Evolutionary conservation across 208 protist genomes (phyloP), one percentile per base, ranked within the genome.

Genomic region (Trypanosoma mega): DNA sequence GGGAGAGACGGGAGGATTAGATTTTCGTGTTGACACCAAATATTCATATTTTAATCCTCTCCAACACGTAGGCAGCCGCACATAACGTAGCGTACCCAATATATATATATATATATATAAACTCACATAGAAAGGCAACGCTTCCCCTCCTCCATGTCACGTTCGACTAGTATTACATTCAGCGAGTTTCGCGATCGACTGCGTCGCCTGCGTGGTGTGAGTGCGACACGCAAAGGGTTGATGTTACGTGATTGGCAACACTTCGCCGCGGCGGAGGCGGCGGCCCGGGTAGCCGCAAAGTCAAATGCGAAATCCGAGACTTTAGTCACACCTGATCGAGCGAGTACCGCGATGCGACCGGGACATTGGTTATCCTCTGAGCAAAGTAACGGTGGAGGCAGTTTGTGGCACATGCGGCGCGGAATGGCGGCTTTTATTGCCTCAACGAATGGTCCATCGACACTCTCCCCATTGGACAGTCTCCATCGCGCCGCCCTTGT

Each of bases 341-440:
- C n/a, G n/a, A n/a, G n/a, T n/a, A n/a, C n/a, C n/a, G n/a, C n/a
- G n/a, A n/a, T n/a, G n/a, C n/a, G n/a, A n/a, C n/a, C n/a, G n/a
- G n/a, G n/a, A n/a, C n/a, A n/a, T n/a, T n/a, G n/a, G n/a, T n/a
- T n/a, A n/a, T n/a, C n/a, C n/a, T n/a, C n/a, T n/a, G n/a, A n/a
- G n/a, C 30, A 34, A 3, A 41, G 31, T 5, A 41, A 34, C 1
- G 12, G 12, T 30, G 27, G 48, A 8, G 21, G 24, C 2, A 33
- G 44, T 11, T 54, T 71, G 39, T 44, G 7, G 9, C 47, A 23
- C 21, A 30, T 45, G 24, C 39, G 63, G 11, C 64, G 56, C 2
- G 34, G 31, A 8, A 27, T 71, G n/a, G 31, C 56, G 9, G 64
- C 61, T 39, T 71, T 71, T 33, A 63, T 64, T 36, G 64, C 64